Base-by-base conservation (phyloP, 495 filamentous ascomycete species). In the Choiromyces venosus region DNA sequence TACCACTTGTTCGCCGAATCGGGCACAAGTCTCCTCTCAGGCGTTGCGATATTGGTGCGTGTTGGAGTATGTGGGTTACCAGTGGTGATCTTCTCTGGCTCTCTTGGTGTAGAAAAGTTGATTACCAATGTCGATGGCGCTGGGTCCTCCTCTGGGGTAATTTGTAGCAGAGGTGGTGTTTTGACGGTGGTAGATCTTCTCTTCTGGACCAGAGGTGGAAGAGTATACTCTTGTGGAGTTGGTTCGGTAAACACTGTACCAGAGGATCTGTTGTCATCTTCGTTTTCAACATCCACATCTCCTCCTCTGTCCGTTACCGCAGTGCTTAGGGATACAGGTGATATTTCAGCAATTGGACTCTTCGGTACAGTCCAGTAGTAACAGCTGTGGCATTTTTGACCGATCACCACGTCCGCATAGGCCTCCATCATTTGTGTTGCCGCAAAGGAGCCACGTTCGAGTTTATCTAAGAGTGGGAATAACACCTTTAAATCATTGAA, bases 371-470 rank as follows among this genome's bases (percentile, higher is more conserved):
- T 1, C 52, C 25, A 16, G 10, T 6, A 25, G 25, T 12, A 61
- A 33, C 25, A 16, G 12, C 33, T 33, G 12, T 12, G 10, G 10
- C 52, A 61, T 33, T 29, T 61, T 38, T 76, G 71, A 36, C 70
- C 70, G 21, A 75, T 44, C 2, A 76, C 74, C 33, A 18, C 40
- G 19, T 75, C 74, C 4, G 72, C 74, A 35, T 66, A 76, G 4
- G 72, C 72, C 9, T 76, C 67, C 72, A 76, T 70, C 56, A 75
- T 37, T 25, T 73, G 67, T 33, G 72, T 56, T 44, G 52, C 74
- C 37, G 72, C 72, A 25, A 74, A 70, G 1, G 74, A 76, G 16
- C 66, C 74, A n/a, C 66, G 40, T 65, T 75, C 67, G 25, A 70
- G 37, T 65, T 68, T 75, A 36, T 76, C 72, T 2, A 76, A 75